Percentiles rank a stretch among this genome's conserved stretches.
Evolutionary conservation across 75 land plant genomes (phyloP).

Genomic region (Sequoia sempervirens): DNA sequence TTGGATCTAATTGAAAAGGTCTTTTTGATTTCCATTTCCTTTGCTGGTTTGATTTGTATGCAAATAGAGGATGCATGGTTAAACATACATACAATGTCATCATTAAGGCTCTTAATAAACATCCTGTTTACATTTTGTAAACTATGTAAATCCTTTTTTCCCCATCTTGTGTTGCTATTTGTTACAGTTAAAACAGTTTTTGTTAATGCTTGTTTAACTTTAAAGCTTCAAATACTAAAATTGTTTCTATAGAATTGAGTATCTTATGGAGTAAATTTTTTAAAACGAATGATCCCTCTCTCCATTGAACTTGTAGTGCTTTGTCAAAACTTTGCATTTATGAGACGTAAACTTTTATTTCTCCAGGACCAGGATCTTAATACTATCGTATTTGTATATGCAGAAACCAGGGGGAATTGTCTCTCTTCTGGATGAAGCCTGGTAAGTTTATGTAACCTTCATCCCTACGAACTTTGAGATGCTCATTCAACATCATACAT

Average conservation of each 20-base stretch:
- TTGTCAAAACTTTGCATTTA: neutral
- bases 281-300: neutral
- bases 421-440: conserved; percentile 97
- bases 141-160: neutral
- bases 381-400: conserved; percentile 15
- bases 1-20: conserved; percentile 98
- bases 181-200: neutral
- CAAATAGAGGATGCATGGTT: neutral
- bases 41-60: neutral
- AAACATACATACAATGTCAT: neutral
- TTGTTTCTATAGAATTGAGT: neutral
- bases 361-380: neutral
- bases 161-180: neutral
- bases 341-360: neutral
- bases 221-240: neutral
- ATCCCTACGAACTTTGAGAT: neutral
- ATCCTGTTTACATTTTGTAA: neutral
- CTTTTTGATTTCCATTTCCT: neutral
- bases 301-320: neutral
- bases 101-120: neutral
- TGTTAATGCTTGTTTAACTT: neutral
- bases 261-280: neutral
- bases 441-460: conserved; percentile 44
- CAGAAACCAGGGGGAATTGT: conserved; percentile 99
- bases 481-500: neutral